Base-by-base conservation (phyloP, 139 green algal species). In the Penium margaritaceum region DNA sequence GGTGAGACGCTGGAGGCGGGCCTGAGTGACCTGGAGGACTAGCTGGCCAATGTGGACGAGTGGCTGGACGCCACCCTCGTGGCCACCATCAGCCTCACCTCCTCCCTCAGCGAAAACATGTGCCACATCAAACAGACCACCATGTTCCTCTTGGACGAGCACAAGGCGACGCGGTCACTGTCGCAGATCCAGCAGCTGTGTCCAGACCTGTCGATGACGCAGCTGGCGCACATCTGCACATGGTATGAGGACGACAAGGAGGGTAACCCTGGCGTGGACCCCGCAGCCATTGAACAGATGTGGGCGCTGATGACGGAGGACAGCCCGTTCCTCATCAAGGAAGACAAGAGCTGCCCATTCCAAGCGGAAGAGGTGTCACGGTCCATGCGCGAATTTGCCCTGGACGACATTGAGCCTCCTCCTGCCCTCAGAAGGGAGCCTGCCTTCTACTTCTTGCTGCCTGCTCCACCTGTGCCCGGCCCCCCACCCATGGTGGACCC, bases 311-410 rank as follows among this genome's bases (percentile, higher is more conserved):
- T 64, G 55, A 64, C 27, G 0, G 55, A 64, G 27, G 55, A 64
- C 12, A 32, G 24, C 30, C 55, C 55, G 7, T 64, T 64, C 55
- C 55, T 64, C 15, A 3, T 64, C 30, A 64, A 64, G 55, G 55
- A 64, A 15, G 55, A 64, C 55, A 64, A 64, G 55, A 64, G 55
- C 27, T 64, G 30, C n/a, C n/a, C n/a, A n/a, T n/a, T n/a, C n/a
- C n/a, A n/a, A n/a, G n/a, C n/a, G n/a, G n/a, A n/a, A n/a, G n/a
- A n/a, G n/a, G n/a, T n/a, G n/a, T n/a, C n/a, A n/a, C n/a, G n/a
- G n/a, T n/a, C n/a, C n/a, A n/a, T n/a, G n/a, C n/a, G n/a, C n/a
- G n/a, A n/a, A n/a, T n/a, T n/a, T n/a, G n/a, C n/a, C n/a, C n/a
- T n/a, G n/a, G n/a, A n/a, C n/a, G n/a, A n/a, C n/a, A n/a, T n/a